phyloP scores from a whole-genome alignment of 805 yeast genomes.

The Yarrowia phangngaensis region DNA sequence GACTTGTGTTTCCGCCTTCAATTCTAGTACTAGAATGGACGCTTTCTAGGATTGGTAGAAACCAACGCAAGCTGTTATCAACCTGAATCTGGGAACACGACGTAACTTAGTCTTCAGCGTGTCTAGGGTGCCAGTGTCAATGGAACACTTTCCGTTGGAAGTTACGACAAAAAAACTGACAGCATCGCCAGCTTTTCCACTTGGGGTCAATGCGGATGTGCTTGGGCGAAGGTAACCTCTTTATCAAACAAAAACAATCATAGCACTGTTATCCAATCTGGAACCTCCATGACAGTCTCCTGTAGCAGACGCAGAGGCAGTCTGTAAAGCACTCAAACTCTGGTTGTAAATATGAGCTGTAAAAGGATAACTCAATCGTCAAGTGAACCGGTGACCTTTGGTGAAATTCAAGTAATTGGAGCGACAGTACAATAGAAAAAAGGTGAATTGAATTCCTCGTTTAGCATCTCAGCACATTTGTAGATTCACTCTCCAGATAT shows the following conservation, averaged over 20 bases:
- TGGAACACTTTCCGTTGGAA: conserved; percentile 77
- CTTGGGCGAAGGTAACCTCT: conserved; percentile 76
- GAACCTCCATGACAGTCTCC: conserved; percentile 98
- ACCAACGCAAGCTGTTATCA: conserved; percentile 31
- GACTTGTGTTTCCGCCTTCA: conserved; percentile 88
- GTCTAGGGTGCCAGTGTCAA: conserved; percentile 74
- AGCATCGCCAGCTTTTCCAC: conserved; percentile 75
- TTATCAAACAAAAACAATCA: conserved; percentile 29
- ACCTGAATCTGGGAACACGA: conserved; percentile 35
- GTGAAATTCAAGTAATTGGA: too few relatives aligned
- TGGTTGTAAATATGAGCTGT: too few relatives aligned
- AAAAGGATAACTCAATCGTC: too few relatives aligned
- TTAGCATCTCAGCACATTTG: too few relatives aligned
- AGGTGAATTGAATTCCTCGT: too few relatives aligned
- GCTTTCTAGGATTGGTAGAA: conserved; percentile 58
- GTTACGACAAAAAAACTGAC: conserved; percentile 73
- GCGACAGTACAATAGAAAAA: too few relatives aligned
- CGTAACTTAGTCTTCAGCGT: conserved; percentile 48
- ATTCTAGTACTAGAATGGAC: conserved; percentile 47
- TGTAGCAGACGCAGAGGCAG: too few relatives aligned
- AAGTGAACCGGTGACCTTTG: too few relatives aligned
- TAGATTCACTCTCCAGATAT: too few relatives aligned
- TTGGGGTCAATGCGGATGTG: conserved; percentile 88
- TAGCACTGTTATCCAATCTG: conserved; percentile 38
- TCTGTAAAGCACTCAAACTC: too few relatives aligned